These are phyloP conservation scores for Papiliotrema laurentii DNA, from an alignment of 1,284 basidiomycete species.

Conservation along the genomic window DNA sequence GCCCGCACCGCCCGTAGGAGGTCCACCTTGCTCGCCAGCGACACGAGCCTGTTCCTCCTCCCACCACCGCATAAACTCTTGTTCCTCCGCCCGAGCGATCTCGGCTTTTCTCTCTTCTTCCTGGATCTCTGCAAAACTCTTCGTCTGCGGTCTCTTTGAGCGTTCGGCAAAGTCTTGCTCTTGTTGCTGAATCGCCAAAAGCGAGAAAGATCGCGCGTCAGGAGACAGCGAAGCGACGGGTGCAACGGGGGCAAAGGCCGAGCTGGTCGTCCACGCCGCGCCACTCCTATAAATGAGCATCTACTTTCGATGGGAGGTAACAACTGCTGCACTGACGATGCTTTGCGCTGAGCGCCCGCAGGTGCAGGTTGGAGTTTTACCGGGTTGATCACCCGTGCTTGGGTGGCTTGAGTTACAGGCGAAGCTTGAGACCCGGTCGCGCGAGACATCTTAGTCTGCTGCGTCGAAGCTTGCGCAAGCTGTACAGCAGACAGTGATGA, in stretches of 20 bases:
- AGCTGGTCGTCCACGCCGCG: constrained; percentile 23
- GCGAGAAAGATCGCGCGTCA: constrained; percentile 55
- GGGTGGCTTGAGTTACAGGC: constrained; percentile 11
- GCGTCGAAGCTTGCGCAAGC: constrained; percentile 17
- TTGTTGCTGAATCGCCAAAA: constrained; percentile 74
- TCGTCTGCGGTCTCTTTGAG: constrained; percentile 52
- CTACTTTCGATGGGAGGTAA: neutral
- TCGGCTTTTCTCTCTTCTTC: constrained; percentile 59
- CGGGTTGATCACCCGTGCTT: constrained; percentile 32
- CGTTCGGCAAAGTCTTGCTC: constrained; percentile 58
- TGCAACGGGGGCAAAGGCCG: constrained; percentile 39
- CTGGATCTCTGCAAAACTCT: constrained; percentile 74
- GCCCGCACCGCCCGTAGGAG: constrained; percentile 6
- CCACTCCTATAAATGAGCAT: constrained; percentile 5
- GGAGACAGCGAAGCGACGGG: constrained; percentile 29
- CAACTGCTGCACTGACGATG: constrained; percentile 10
- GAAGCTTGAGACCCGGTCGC: constrained; percentile 15
- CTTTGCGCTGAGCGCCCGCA: constrained; percentile 13
- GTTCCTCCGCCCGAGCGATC: constrained; percentile 58
- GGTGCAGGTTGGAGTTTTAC: constrained; percentile 22
- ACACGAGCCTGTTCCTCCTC: constrained; percentile 69
- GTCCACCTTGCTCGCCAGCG: constrained; percentile 11
- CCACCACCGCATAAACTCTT: constrained; percentile 82
- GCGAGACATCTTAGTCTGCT: constrained; percentile 5
- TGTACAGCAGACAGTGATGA: constrained; percentile 35